phyloP scores from a whole-genome alignment of 148 eudicot genomes.

The Persicaria maculosa region DNA sequence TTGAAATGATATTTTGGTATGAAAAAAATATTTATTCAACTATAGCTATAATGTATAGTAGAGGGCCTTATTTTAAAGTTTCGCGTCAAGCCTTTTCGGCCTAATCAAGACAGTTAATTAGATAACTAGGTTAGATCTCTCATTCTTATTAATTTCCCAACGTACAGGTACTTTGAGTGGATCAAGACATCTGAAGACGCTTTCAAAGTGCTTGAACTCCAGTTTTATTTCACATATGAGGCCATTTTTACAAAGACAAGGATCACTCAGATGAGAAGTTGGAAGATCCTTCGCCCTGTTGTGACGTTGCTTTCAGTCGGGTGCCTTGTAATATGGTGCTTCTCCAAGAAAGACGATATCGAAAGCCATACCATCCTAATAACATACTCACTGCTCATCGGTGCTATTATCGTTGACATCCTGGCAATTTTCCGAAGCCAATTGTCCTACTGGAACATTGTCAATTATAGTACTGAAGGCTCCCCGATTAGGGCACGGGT shows the following conservation, averaged over 20 bases:
- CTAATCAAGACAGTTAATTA: too few relatives aligned
- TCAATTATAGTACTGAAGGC: not conserved
- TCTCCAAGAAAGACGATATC: not conserved
- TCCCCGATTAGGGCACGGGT: not conserved
- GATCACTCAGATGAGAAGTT: constrained; percentile 14
- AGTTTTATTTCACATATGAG: constrained; percentile 41
- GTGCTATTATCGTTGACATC: constrained; percentile 32
- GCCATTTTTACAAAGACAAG: constrained; percentile 35
- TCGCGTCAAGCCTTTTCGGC: too few relatives aligned
- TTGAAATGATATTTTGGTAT: too few relatives aligned
- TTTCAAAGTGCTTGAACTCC: constrained; percentile 39
- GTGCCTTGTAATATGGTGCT: constrained; percentile 17
- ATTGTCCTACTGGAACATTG: constrained; percentile 30
- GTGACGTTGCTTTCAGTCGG: constrained; percentile 12
- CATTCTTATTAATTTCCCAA: too few relatives aligned
- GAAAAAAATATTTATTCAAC: too few relatives aligned
- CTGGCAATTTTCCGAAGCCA: constrained; percentile 25
- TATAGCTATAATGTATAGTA: too few relatives aligned
- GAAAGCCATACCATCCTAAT: constrained; percentile 20
- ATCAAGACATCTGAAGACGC: constrained; percentile 27
- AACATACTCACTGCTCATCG: constrained; percentile 17
- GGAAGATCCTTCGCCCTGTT: constrained; percentile 15
- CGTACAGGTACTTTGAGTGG: too few relatives aligned
- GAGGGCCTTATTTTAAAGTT: too few relatives aligned
- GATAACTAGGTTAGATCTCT: too few relatives aligned